Evolutionary conservation across 208 protist species (phyloP).

Genomic region (Leishmania mexicana): DNA sequence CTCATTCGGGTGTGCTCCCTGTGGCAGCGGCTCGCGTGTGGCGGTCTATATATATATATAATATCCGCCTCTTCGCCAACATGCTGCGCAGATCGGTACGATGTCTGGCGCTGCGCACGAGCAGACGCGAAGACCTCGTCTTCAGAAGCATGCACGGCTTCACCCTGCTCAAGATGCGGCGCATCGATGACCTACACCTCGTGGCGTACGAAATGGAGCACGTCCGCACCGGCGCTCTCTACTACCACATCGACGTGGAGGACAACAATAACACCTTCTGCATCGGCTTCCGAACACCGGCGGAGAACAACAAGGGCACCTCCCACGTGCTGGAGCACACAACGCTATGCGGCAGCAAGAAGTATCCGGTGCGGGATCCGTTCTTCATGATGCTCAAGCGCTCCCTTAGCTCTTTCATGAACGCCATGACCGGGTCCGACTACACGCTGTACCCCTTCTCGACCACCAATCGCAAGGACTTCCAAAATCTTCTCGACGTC

Average conservation of each 20-base stretch:
- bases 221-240: slow-evolving; percentile 66
- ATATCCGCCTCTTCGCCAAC: not conserved
- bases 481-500: slow-evolving; percentile 91
- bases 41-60: not conserved
- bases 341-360: slow-evolving; percentile 94
- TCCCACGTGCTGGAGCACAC: slow-evolving; percentile 98
- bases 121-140: slow-evolving; percentile 24
- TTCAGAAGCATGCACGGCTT: slow-evolving; percentile 75
- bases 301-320: slow-evolving; percentile 93
- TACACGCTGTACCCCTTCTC: slow-evolving; percentile 95
- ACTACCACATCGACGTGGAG: slow-evolving; percentile 94
- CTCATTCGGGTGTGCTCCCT: not conserved
- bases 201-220: slow-evolving; percentile 82
- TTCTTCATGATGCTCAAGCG: slow-evolving; percentile 94
- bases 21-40: not conserved
- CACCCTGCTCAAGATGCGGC: slow-evolving; percentile 44
- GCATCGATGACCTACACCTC: slow-evolving; percentile 80
- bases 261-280: slow-evolving; percentile 97
- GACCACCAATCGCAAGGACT: slow-evolving; percentile 93
- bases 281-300: slow-evolving; percentile 96
- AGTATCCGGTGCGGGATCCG: slow-evolving; percentile 94
- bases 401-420: slow-evolving; percentile 93
- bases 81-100: slow-evolving; percentile 65
- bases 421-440: slow-evolving; percentile 93
- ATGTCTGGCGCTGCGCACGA: slow-evolving; percentile 29